These are phyloP conservation scores for Juncus effusus DNA, from an alignment of 176 grass and related monocot species.

Conservation along the genomic window DNA sequence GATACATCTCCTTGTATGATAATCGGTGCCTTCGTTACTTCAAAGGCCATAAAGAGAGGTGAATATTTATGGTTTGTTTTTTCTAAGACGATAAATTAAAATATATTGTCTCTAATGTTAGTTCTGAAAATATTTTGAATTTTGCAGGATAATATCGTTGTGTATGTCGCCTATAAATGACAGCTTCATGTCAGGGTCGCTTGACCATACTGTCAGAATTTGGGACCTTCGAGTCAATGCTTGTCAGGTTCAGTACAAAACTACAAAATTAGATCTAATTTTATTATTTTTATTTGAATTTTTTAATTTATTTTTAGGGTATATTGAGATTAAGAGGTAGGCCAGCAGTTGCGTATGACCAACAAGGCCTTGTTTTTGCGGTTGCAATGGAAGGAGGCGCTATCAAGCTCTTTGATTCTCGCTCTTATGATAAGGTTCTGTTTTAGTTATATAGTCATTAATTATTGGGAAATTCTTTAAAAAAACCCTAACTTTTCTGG, in stretches of 20 bases:
- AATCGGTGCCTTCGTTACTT: constrained; percentile 97
- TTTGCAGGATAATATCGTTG: constrained; percentile 73
- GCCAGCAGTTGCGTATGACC: constrained; percentile 98
- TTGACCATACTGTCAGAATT: constrained; percentile 93
- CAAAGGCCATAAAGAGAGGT: constrained; percentile 98
- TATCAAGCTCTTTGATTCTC: constrained; percentile 97
- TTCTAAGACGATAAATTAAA: constrained; percentile 10
- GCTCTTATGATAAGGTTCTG: constrained; percentile 88
- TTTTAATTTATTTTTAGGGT: constrained; percentile 48
- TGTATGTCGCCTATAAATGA: constrained; percentile 95
- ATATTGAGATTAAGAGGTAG: constrained; percentile 76
- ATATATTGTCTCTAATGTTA: constrained; percentile 14
- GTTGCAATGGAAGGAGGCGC: constrained; percentile 96
- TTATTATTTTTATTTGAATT: no score
- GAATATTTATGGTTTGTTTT: constrained; percentile 13
- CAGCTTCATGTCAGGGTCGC: constrained; percentile 97
- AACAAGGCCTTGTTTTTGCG: constrained; percentile 98
- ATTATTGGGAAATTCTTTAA: background rate
- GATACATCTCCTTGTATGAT: constrained; percentile 90
- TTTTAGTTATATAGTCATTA: constrained; percentile 6
- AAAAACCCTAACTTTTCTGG: no score
- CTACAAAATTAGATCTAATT: no score
- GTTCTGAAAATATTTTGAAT: constrained; percentile 15
- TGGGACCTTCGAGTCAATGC: constrained; percentile 99
- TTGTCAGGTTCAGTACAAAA: constrained; percentile 61